Base-by-base conservation (phyloP, 1,284 basidiomycete species). In the Heterobasidion irregulare region DNA sequence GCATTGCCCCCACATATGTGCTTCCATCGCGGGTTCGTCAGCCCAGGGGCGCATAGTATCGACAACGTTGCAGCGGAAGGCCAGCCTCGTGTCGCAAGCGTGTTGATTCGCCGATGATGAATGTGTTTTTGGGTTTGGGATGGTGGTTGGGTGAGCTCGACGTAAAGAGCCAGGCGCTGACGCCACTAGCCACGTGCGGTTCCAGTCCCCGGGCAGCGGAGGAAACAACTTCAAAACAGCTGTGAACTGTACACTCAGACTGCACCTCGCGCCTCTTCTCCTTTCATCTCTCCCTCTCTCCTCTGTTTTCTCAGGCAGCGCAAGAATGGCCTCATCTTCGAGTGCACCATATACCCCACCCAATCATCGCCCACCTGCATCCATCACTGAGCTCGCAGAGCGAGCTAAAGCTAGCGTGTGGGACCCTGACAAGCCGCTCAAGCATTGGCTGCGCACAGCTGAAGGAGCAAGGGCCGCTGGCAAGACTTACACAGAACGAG, bases 321-420 rank as follows among this genome's bases (percentile, higher is more conserved):
- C n/a, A 8, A 41, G n/a, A 41, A 41, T 41, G 38, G 10, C 38
- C 38, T n/a, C 38, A n/a, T 41, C 38, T 12, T 41, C 38, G n/a
- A 41, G n/a, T 41, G 38, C 38, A 41, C 38, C 5, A n/a, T 10
- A 10, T 12, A 41, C 26, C 26, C 26, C 26, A 26, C 26, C 26
- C 4, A 26, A 26, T 26, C 26, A 41, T 41, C 38, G 38, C n/a
- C 38, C 38, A 8, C 79, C 78, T 36, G 61, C 72, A 5, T 76
- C 79, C 0, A 84, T 84, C 53, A 70, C 75, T n/a, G 78, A 83
- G 60, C 76, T 84, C 35, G 80, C 80, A 15, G 72, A 75, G 13
- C 64, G 65, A 53, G 79, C 81, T 6, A 72, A 75, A 53, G 67
- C 73, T 35, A 68, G 73, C 58, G 61, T 75, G 19, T 81, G 75